phyloP scores from a whole-genome alignment of 2,329 filamentous ascomycete species.

The Tolypocladium tropicale region DNA sequence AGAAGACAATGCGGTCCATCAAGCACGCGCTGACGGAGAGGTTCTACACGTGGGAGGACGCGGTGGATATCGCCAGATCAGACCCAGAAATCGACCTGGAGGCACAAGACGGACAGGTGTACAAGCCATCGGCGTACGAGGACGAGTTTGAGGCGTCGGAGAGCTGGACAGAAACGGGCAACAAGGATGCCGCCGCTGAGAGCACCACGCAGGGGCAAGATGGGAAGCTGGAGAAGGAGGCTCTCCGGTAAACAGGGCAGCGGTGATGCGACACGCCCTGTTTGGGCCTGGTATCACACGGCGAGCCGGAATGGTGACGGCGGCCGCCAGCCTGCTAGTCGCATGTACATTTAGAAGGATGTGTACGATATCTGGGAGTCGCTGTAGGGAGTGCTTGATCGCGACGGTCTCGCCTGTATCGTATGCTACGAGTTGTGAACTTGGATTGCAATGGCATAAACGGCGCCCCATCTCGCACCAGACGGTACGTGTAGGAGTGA shows the following conservation, averaged over 20 bases:
- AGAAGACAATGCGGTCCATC: constrained; percentile 69
- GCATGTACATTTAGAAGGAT: neutral
- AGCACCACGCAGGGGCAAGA: constrained; percentile 6
- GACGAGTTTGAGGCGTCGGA: constrained; percentile 17
- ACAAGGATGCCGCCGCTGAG: neutral
- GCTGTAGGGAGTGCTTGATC: neutral
- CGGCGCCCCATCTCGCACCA: too few species aligned
- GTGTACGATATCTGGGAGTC: neutral
- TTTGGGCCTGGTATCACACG: neutral
- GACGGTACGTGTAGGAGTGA: too few species aligned
- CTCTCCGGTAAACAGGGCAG: neutral
- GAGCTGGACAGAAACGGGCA: constrained; percentile 14
- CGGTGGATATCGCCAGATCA: constrained; percentile 50
- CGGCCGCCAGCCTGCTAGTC: neutral
- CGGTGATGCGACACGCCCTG: neutral
- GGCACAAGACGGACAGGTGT: constrained; percentile 35
- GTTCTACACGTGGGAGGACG: constrained; percentile 80
- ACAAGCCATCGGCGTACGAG: constrained; percentile 32
- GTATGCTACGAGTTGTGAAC: neutral
- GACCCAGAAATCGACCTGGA: constrained; percentile 58
- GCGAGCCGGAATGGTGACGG: neutral
- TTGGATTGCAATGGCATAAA: too few species aligned
- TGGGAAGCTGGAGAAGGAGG: constrained; percentile 6
- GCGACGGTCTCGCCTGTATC: neutral
- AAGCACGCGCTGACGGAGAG: constrained; percentile 80